Base-by-base conservation (phyloP, 2,329 filamentous ascomycete species). In the Biscogniauxia marginata region DNA sequence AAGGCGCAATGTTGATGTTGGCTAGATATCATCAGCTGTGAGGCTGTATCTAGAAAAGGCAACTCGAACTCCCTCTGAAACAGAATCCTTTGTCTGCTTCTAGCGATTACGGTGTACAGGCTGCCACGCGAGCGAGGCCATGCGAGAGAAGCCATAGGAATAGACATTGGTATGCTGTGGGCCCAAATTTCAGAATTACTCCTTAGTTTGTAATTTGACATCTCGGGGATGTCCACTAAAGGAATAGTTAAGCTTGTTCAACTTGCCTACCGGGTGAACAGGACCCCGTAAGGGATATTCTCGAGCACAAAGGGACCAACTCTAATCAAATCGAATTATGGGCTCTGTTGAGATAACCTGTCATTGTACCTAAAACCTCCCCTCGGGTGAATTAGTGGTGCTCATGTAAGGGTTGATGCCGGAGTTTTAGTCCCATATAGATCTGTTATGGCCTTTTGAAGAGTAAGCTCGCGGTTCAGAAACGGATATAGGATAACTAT, bases 41-140 rank as follows among this genome's bases (percentile, higher is more conserved):
- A 44, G 58, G 54, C 39, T 49, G 54, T 43, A 39, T 25, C 21
- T 47, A 16, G 4, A 47, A 55, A 43, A 46, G 45, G 44, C 18
- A 44, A 23, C n/a, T 49, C 24, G 43, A 13, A 11, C 52, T 50
- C 18, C 20, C 18, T 16, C 44, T 9, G 44, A 46, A 22, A 46
- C 44, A 46, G 6, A 22, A 46, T 46, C 44, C 44, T 46, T 46
- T 46, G 44, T 1, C 11, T 21, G 4, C 44, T 9, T 13, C 18
- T 46, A 46, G 44, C 44, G 44, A 22, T 13, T 21, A 8, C 16
- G 44, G 44, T 11, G 44, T 20, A 7, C 30, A 16, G 30, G 30
- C 9, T 39, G 44, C 44, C 44, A 46, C 44, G 44, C 44, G 44
- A 46, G 44, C 16, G 18, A 11, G 44, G 20, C 44, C 44, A 46